Base-by-base conservation (phyloP, 352 stramenopile genomes). In the Phytophthora rubi region DNA sequence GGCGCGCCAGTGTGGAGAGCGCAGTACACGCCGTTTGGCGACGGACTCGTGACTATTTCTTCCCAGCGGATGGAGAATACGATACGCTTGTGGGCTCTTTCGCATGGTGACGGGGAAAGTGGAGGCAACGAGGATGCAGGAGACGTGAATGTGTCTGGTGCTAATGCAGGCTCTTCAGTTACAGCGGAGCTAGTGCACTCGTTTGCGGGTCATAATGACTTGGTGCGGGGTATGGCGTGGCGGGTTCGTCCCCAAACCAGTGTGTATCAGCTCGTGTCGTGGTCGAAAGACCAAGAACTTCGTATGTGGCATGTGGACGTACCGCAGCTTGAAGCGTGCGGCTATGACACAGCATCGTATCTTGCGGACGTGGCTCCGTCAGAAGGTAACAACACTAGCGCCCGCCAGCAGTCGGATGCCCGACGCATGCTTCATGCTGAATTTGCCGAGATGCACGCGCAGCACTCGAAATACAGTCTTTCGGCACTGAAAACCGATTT, bases 1-100 rank as follows among this genome's bases (percentile, higher is more conserved):
- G 71, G 75, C 3, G 83, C 84, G 0, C 85, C 88, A 4, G 88
- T 94, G 52, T 89, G 81, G 85, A 65, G 81, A 49, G 87, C 85
- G 28, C 76, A 80, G 52, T 96, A 93, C 74, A 92, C 87, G 32
- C 88, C 88, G 15, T 93, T 96, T 58, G 88, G 86, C n/a, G 83
- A 94, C 57, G 88, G 82, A 0, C 57, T 96, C n/a, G 77, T 94
- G 62, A 96, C 88, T 23, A 91, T 83, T 59, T 89, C 39, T 16
- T 47, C 79, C 10, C 79, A 93, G 58, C 77, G 86, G 2, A 74
- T 86, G 23, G 86, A 94, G 53, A 81, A 76, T 42, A 81, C 75
- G 6, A 59, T 96, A 35, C 78, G 85, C 3, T 70, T 96, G 16
- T 96, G 86, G 86, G 74, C 79, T 28, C 65, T 95, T 48, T 79